Base-by-base conservation (phyloP, 2,329 filamentous ascomycete species). In the Cryphonectria parasitica region DNA sequence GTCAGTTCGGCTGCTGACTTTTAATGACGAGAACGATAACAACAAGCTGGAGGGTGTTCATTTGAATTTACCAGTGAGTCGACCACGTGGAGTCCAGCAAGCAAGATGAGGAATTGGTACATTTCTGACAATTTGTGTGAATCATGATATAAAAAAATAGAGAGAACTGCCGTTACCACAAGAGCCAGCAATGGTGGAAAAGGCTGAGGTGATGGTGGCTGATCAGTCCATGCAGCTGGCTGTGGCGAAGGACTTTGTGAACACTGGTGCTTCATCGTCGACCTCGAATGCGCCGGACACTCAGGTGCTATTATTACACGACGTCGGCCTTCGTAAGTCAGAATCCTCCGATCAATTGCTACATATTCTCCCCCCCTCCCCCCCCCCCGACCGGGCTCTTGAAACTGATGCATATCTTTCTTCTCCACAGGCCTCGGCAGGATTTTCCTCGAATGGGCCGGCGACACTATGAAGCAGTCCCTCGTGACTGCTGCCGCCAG, bases 401-500 rank as follows among this genome's bases (percentile, higher is more conserved):
- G 11, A n/a, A n/a, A 39, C 19, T 28, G 13, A 39, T 34, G 34
- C 45, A 64, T 5, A 10, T 13, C 25, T 41, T 3, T 45, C 15
- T 54, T n/a, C 19, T 8, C 45, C 7, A n/a, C 43, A 66, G 64
- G 72, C 39, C 67, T 72, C 19, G 69, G 72, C 11, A 66, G 58
- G 11, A 69, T 70, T 10, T 54, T 73, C 17, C 39, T 73, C 22
- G 67, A 70, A 58, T 73, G 72, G 72, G 70, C 70, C 4, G 72
- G 67, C n/a, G 70, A 73, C 13, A 72, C 65, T 25, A 63, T 73
- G 67, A 72, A 68, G 62, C 72, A 72, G 41, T 67, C 45, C 10
- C 60, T 71, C 25, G 25, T 69, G 28, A 60, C 71, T 28, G 66
- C 64, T 39, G 64, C 64, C 2, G 39, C 66, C 41, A 63, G 52